Conservation (phyloP, 2,329 filamentous ascomycete species). For the Metarhizium sp. region DNA sequence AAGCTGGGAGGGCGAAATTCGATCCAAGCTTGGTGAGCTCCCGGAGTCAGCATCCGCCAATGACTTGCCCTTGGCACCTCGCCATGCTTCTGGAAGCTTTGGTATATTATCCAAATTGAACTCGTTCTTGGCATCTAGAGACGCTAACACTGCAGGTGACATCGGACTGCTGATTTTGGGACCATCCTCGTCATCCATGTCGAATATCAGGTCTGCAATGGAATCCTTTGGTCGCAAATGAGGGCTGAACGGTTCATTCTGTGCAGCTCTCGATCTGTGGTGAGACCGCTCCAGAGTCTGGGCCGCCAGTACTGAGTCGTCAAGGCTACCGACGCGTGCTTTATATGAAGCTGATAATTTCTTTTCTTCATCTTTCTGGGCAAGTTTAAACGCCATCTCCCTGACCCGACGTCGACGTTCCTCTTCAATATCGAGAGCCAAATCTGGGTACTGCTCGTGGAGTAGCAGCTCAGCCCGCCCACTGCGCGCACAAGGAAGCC, state of each 20-base stretch:
- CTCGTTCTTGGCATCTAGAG: slow-evolving; percentile 11
- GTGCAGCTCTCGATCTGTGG: slow-evolving; percentile 34
- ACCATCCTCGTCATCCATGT: slow-evolving; percentile 75
- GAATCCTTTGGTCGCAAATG: slow-evolving; percentile 59
- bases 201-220: slow-evolving; percentile 73
- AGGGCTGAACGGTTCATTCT: slow-evolving; percentile 55
- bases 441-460: slow-evolving; percentile 53
- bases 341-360: slow-evolving; percentile 52
- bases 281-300: slow-evolving; percentile 35
- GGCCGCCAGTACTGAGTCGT: slow-evolving; percentile 42
- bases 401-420: slow-evolving; percentile 62
- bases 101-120: slow-evolving; percentile 19
- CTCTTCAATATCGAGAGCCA: slow-evolving; percentile 57
- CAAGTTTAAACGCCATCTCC: slow-evolving; percentile 62
- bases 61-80: slow-evolving; percentile 8
- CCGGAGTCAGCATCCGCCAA: not conserved
- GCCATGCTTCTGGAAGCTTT: slow-evolving; percentile 21
- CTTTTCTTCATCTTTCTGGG: slow-evolving; percentile 55
- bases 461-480: slow-evolving; percentile 59
- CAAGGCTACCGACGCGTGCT: slow-evolving; percentile 51
- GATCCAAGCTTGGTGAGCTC: not conserved
- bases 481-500: slow-evolving; percentile 68
- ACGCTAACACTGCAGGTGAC: slow-evolving; percentile 12
- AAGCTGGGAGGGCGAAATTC: not conserved
- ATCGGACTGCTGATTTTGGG: slow-evolving; percentile 19